Percentiles rank a stretch among this genome's conserved stretches.
Conservation (phyloP, 345 rosid species). For the Pistacia atlantica region DNA sequence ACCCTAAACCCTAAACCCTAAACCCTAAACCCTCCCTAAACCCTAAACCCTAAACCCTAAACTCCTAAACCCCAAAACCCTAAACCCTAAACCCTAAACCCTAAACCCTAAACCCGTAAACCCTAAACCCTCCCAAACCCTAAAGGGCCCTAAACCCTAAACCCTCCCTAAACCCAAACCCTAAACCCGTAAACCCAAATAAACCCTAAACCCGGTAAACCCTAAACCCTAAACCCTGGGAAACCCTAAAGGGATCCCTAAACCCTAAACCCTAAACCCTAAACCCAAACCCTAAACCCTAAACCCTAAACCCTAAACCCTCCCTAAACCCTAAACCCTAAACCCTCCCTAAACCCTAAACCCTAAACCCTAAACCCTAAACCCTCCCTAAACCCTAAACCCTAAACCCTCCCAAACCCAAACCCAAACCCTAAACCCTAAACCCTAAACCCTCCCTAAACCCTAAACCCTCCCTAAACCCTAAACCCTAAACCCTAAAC, state of each 20-base stretch:
- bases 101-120: constrained; percentile 27
- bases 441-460: too few relatives aligned
- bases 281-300: constrained; percentile 29
- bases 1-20: constrained; percentile 23
- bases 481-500: too few relatives aligned
- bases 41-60: constrained; percentile 23
- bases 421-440: too few relatives aligned
- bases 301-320: constrained; percentile 30
- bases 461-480: too few relatives aligned
- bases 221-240: constrained; percentile 25
- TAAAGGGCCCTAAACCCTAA: constrained; percentile 29
- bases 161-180: constrained; percentile 27
- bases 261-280: constrained; percentile 34
- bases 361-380: constrained; percentile 26
- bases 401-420: constrained; percentile 21
- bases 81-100: constrained; percentile 23
- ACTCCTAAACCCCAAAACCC: constrained; percentile 26
- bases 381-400: constrained; percentile 23
- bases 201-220: constrained; percentile 25
- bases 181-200: constrained; percentile 22
- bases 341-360: constrained; percentile 25
- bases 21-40: constrained; percentile 26
- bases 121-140: constrained; percentile 31
- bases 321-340: constrained; percentile 27
- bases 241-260: constrained; percentile 28